These are phyloP conservation scores for Aspergillus hortae DNA, from an alignment of 2,329 filamentous ascomycete genomes.

Conservation along the genomic window DNA sequence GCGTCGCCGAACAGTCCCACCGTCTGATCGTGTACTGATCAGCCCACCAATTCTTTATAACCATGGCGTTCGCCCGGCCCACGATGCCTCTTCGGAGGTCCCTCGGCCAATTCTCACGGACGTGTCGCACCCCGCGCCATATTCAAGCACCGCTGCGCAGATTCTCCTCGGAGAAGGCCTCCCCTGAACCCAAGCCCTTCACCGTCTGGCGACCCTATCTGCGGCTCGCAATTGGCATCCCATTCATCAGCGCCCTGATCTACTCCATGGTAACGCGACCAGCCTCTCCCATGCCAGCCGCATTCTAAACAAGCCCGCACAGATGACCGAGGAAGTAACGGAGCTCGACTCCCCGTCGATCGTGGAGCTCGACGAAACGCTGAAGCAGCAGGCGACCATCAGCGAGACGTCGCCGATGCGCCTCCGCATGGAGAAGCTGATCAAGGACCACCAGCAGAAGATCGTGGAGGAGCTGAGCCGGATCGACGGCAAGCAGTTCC, in stretches of 20 bases:
- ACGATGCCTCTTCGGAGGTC: slow-evolving; percentile 34
- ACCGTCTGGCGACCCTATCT: slow-evolving; percentile 46
- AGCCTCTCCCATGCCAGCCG: not conserved
- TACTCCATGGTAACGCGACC: slow-evolving; percentile 48
- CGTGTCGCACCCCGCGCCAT: slow-evolving; percentile 17
- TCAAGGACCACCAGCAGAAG: slow-evolving; percentile 84
- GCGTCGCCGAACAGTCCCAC: not conserved
- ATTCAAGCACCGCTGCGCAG: slow-evolving; percentile 20
- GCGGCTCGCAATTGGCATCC: slow-evolving; percentile 46
- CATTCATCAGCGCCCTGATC: slow-evolving; percentile 47
- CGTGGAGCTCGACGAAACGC: slow-evolving; percentile 77
- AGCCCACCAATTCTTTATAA: slow-evolving; percentile 13
- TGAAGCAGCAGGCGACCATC: slow-evolving; percentile 74
- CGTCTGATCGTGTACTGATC: slow-evolving; percentile 15
- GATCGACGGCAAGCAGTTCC: slow-evolving; percentile 79
- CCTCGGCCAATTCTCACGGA: slow-evolving; percentile 23
- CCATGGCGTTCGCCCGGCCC: slow-evolving; percentile 31
- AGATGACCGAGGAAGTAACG: slow-evolving; percentile 37
- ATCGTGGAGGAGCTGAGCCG: slow-evolving; percentile 81
- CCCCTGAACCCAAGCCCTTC: slow-evolving; percentile 24
- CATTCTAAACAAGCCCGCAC: slow-evolving; percentile 6
- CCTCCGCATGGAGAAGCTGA: slow-evolving; percentile 93
- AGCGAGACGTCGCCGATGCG: slow-evolving; percentile 86
- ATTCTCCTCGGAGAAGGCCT: slow-evolving; percentile 23
- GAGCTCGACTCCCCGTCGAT: slow-evolving; percentile 57